Evolutionary conservation across 345 rosid genomes (phyloP).

Genomic region (Eucalyptus pumila): DNA sequence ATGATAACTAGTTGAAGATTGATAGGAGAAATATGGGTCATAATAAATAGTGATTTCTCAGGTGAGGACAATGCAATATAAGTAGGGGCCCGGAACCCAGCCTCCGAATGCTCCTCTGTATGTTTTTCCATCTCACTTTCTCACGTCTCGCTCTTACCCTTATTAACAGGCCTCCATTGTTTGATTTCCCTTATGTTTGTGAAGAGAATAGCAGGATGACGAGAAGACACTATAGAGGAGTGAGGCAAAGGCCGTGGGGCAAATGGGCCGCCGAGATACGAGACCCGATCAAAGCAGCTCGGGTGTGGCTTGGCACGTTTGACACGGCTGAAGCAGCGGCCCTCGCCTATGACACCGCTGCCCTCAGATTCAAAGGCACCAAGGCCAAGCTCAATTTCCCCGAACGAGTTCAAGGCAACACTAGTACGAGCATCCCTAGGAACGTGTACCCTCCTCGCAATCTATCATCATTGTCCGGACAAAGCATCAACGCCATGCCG

Average conservation of each 20-base stretch:
- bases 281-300: conserved; percentile 63
- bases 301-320: conserved; percentile 92
- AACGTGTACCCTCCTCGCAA: not conserved
- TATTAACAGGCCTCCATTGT: not conserved
- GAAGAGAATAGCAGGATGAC: conserved; percentile 27
- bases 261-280: conserved; percentile 98
- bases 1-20: not conserved
- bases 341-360: conserved; percentile 78
- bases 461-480: not conserved
- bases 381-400: conserved; percentile 92
- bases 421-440: not conserved
- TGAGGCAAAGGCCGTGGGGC: conserved; percentile 96
- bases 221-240: conserved; percentile 77
- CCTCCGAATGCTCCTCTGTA: not conserved
- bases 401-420: conserved; percentile 49
- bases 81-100: not conserved
- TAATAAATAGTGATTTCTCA: not conserved
- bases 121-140: not conserved
- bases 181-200: not conserved
- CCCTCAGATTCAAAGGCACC: conserved; percentile 77
- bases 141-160: not conserved
- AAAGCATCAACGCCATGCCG: not conserved
- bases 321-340: conserved; percentile 90
- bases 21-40: not conserved
- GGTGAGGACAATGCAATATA: not conserved